These are phyloP conservation scores for Cocos nucifera DNA, from an alignment of 176 grass and related monocot species.

Conservation along the genomic window DNA sequence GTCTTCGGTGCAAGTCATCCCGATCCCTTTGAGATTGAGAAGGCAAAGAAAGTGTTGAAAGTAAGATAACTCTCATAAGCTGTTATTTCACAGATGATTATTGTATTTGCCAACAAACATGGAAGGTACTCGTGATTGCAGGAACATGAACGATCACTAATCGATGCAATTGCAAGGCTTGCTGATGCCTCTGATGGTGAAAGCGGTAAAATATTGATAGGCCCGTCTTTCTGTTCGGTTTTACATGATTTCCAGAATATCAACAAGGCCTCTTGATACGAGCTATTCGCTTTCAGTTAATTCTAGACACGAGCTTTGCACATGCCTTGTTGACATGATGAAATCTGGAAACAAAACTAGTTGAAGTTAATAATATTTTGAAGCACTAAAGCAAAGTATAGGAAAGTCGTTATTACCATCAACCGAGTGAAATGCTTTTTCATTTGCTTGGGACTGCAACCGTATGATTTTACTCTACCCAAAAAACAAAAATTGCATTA, in stretches of 20 bases:
- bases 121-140: constrained; percentile 21
- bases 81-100: constrained; percentile 3
- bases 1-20: constrained; percentile 62
- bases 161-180: constrained; percentile 80
- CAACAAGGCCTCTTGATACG: no score
- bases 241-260: no score
- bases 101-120: constrained; percentile 5
- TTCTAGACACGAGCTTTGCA: not conserved
- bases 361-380: no score
- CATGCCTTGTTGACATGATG: not conserved
- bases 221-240: not conserved
- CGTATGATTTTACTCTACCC: no score
- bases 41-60: constrained; percentile 86
- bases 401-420: no score
- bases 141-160: constrained; percentile 87
- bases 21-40: constrained; percentile 78
- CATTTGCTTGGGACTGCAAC: no score
- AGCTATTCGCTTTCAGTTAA: no score
- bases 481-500: no score
- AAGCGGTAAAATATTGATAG: constrained; percentile 13
- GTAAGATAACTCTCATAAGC: constrained; percentile 24
- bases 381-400: no score
- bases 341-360: no score
- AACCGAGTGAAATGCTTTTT: no score
- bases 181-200: constrained; percentile 21